Base-by-base conservation (phyloP, 768 basidiomycete species). In the Nidularia pulvinata region DNA sequence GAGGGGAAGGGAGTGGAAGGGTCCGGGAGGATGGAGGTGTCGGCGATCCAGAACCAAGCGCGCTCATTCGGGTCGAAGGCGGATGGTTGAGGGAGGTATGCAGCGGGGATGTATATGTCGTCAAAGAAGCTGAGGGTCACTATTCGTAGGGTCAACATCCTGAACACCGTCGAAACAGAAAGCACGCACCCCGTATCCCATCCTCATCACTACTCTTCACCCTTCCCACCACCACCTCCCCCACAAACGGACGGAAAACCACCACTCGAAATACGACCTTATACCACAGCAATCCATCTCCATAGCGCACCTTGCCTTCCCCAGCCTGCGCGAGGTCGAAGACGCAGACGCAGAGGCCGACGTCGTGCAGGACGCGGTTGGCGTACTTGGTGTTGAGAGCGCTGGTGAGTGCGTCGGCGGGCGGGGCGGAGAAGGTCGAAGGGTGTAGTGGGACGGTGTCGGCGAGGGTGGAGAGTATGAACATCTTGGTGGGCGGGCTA, bases 331-430 rank as follows among this genome's bases (percentile, higher is more conserved):
- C 74, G 39, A 99, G 72, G 67, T 98, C 96, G 56, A 94, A 97
- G 1, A 94, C 83, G 55, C 88, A 92, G 50, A 98, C 82, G 58
- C 93, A 95, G 22, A 99, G 81, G 1, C 96, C 96, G 53, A 96
- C 87, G 52, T 94, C 89, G 62, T 95, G 91, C 14, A 98, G 72
- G 46, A 95, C 84, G 51, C 89, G 83, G 67, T 98, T 98, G 4
- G 96, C 91, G 59, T 96, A 98, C 70, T 97, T 97, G 67, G 91
- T 91, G 77, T 98, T 95, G 58, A 98, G 77, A 62, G 94, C 91
- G 55, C 87, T 82, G 30, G 81, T 87, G 59, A 98, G 81, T 0
- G 94, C 92, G 46, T 89, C 84, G 46, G 90, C 88, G 39, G 85
- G 80, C 1, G 90, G 86, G 1, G 85, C 74, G 6, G 84, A 88